These are phyloP conservation scores for Picea sitchensis DNA, from an alignment of 75 land plant genomes.

Conservation along the genomic window DNA sequence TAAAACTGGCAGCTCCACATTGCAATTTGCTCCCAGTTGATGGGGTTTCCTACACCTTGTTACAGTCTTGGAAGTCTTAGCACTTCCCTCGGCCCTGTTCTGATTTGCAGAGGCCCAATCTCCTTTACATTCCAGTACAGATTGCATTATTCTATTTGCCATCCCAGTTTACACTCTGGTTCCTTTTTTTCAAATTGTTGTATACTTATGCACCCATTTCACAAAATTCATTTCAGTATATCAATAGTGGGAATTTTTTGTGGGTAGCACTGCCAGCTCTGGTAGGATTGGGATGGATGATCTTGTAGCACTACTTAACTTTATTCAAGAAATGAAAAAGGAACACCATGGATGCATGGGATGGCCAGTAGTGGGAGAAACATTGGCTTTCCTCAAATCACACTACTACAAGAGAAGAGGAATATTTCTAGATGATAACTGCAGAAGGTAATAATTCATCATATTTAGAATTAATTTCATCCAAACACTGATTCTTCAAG, in stretches of 20 bases:
- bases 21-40: neutral
- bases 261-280: neutral
- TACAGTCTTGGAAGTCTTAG: neutral
- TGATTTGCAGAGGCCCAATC: neutral
- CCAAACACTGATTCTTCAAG: neutral
- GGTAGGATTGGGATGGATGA: constrained; percentile 4
- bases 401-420: constrained; percentile 40
- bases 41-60: neutral
- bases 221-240: neutral
- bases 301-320: constrained; percentile 3
- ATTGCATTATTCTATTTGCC: neutral
- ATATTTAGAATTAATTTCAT: neutral
- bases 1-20: neutral
- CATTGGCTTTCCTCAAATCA: constrained; percentile 45
- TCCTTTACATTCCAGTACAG: neutral
- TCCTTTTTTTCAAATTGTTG: neutral
- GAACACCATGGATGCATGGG: constrained; percentile 61
- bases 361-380: constrained; percentile 68
- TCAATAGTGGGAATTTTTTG: neutral
- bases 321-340: constrained; percentile 1
- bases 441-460: constrained; percentile 25
- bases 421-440: constrained; percentile 34
- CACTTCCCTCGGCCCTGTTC: neutral
- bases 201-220: neutral
- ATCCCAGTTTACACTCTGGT: neutral